These are phyloP conservation scores for Sporothrix protearum DNA, from an alignment of 2,329 filamentous ascomycete genomes.

Conservation along the genomic window DNA sequence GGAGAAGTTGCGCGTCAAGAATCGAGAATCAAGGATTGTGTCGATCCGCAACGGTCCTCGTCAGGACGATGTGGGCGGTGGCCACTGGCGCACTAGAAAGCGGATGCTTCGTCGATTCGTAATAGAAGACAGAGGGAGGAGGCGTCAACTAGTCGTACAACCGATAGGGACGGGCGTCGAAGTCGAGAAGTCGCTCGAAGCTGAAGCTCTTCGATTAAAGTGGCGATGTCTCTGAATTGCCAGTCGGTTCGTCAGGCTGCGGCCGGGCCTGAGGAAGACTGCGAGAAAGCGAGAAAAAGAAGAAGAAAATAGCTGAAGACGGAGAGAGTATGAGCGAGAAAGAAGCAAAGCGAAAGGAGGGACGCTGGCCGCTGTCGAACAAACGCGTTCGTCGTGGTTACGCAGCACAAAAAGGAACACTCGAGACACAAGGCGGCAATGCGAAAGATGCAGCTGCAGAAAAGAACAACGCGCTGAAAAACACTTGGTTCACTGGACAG, in stretches of 20 bases:
- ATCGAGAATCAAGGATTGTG: not conserved
- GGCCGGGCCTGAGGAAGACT: not conserved
- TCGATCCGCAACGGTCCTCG: slow-evolving; percentile 10
- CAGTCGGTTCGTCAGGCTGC: not conserved
- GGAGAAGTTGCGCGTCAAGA: not conserved
- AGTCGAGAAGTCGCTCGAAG: not conserved
- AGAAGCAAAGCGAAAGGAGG: not conserved
- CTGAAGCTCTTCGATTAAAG: slow-evolving; percentile 1
- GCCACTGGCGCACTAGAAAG: not conserved
- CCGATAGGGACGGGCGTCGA: too few species aligned
- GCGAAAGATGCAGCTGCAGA: slow-evolving; percentile 11
- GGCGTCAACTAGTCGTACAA: not conserved
- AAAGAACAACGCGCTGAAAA: slow-evolving; percentile 12
- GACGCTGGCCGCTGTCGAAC: not conserved
- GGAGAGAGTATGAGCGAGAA: not conserved
- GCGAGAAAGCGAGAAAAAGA: not conserved
- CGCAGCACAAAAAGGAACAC: not conserved
- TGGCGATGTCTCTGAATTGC: not conserved
- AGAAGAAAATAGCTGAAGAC: not conserved
- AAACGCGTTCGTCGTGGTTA: slow-evolving; percentile 7
- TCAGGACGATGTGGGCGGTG: not conserved
- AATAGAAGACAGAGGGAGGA: not conserved
- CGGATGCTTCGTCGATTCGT: not conserved
- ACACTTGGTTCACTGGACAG: not conserved
- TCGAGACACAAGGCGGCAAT: slow-evolving; percentile 1